Evolutionary conservation across 2,329 filamentous ascomycete genomes (phyloP).

Genomic region (Elsinoe ampelina): DNA sequence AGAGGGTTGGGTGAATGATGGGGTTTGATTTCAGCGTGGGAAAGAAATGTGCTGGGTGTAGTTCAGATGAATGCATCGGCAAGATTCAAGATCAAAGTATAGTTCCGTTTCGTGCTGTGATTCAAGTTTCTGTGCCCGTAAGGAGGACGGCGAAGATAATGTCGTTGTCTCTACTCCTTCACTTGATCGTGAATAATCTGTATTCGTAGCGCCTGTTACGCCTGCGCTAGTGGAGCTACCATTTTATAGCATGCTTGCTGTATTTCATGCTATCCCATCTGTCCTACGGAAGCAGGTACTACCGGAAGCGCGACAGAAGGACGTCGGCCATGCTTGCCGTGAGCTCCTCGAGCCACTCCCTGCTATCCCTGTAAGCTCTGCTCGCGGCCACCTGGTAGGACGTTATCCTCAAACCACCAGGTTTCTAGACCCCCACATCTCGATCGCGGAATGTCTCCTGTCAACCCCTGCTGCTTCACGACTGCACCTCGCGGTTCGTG

Average conservation of each 20-base stretch:
- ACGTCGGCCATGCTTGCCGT: too few relatives aligned
- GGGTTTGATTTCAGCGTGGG: slow-evolving; percentile 7
- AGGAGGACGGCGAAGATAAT: background rate
- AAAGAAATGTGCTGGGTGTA: background rate
- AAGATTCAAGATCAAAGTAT: background rate
- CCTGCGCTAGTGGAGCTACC: background rate
- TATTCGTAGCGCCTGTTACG: background rate
- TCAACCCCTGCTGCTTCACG: slow-evolving; percentile 10
- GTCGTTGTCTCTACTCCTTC: background rate
- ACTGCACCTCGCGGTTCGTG: slow-evolving; percentile 23
- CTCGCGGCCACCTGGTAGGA: background rate
- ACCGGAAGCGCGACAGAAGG: background rate
- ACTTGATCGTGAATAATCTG: background rate
- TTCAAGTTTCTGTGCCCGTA: background rate
- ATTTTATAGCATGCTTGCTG: background rate
- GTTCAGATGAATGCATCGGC: slow-evolving; percentile 6
- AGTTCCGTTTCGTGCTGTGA: background rate
- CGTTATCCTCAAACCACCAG: background rate
- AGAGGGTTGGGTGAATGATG: slow-evolving; percentile 11
- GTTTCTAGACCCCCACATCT: slow-evolving; percentile 4
- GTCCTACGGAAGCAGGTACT: background rate
- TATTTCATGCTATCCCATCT: too few relatives aligned
- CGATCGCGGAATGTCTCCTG: background rate
- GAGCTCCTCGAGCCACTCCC: too few relatives aligned
- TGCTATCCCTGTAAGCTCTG: background rate